phyloP scores from a whole-genome alignment of 768 basidiomycete species.

The Rubroboletus pulcherrimus region DNA sequence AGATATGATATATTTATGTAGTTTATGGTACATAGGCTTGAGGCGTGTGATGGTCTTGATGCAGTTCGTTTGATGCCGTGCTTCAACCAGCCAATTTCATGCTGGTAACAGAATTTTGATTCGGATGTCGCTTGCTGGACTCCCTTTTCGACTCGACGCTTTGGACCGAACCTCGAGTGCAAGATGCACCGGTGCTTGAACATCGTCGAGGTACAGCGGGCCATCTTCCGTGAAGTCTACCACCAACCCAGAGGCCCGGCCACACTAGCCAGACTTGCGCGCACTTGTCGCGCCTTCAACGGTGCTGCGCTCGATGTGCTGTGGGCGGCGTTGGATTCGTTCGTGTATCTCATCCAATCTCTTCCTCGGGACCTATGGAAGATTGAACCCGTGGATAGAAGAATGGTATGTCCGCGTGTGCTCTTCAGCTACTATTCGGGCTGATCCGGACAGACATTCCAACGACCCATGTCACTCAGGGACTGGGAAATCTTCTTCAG shows the following conservation, averaged over 20 bases:
- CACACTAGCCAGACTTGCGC: constrained; percentile 22
- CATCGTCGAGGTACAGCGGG: constrained; percentile 26
- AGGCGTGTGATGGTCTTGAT: not conserved
- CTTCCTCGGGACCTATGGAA: constrained; percentile 30
- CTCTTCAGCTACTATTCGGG: not conserved
- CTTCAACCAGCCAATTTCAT: not conserved
- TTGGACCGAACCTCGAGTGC: not conserved
- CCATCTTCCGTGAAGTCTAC: constrained; percentile 20
- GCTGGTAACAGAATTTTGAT: not conserved
- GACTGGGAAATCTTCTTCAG: constrained; percentile 29
- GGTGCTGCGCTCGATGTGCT: constrained; percentile 22
- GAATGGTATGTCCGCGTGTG: constrained; percentile 10
- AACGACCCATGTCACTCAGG: constrained; percentile 23
- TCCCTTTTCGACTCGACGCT: not conserved
- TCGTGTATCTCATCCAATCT: constrained; percentile 20
- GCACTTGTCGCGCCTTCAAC: constrained; percentile 25
- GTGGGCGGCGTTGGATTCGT: constrained; percentile 21
- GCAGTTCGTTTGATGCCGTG: not conserved
- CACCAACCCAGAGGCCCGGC: not conserved
- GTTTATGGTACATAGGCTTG: constrained; percentile 9
- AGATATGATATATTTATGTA: constrained; percentile 19
- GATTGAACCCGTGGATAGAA: constrained; percentile 2
- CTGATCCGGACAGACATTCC: constrained; percentile 20
- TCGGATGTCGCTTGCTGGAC: not conserved
- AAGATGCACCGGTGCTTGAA: constrained; percentile 25